Evolutionary conservation across 345 rosid species (phyloP).

Genomic region (Ricinus communis): DNA sequence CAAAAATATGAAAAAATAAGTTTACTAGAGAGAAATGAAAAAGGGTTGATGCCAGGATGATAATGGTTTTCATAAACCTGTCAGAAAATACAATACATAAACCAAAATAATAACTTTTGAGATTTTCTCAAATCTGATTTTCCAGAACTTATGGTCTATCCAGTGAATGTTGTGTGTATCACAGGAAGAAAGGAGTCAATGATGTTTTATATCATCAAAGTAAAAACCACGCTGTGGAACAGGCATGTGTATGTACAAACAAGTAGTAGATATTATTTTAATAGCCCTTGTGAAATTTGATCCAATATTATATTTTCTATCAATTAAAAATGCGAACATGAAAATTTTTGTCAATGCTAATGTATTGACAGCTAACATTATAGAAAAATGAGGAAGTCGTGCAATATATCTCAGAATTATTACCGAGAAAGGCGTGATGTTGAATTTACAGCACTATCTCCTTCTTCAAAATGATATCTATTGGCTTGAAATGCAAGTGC

Average conservation of each 20-base stretch:
- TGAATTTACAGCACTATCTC: conserved; percentile 54
- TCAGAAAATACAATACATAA: no score
- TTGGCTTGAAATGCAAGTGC: conserved; percentile 49
- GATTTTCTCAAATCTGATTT: no score
- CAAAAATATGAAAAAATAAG: neutral
- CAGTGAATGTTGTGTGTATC: no score
- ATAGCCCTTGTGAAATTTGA: neutral
- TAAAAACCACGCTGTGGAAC: no score
- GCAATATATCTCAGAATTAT: conserved; percentile 4
- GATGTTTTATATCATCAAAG: no score
- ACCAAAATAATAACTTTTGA: no score
- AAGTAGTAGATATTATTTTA: no score
- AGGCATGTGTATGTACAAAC: no score
- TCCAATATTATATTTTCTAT: neutral
- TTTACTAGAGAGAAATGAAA: neutral
- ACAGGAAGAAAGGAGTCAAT: no score
- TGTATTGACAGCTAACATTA: neutral
- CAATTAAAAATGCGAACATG: neutral
- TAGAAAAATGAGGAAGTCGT: neutral
- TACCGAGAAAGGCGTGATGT: conserved; percentile 37
- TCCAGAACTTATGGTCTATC: no score
- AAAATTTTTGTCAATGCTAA: neutral
- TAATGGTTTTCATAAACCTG: no score
- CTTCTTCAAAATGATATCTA: conserved; percentile 56
- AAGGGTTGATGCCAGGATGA: no score